Evolutionary conservation across 495 filamentous ascomycete species (phyloP), one percentile per base, ranked within the genome.

Genomic region (Rostrohypoxylon terebratum): DNA sequence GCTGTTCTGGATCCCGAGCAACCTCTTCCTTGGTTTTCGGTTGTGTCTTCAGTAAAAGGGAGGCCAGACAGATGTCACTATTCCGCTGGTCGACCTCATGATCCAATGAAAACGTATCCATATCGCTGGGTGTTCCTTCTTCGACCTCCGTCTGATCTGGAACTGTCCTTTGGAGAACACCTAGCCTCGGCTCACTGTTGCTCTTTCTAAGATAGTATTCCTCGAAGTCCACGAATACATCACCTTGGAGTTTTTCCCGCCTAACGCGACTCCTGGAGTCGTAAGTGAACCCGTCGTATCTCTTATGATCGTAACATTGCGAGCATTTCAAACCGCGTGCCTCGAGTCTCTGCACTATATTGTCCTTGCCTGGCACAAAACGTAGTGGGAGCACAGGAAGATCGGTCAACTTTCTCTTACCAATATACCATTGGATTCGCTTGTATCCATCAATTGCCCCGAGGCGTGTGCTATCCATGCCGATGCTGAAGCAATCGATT

Each of bases 381-480:
- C 71, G 59, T 4, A 82, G 42, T 0, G 82, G 82, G 66, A 73
- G 81, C 11, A 82, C 33, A 3, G 69, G 61, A 1, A 84, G 75
- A n/a, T 77, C 74, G 0, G 60, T 71, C 13, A 83, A 69, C 3
- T 65, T 62, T 42, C 72, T 78, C 51, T 81, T 69, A 1, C 80
- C 81, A 4, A 80, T 73, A 69, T 74, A 85, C 10, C 67, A 63
- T 8, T 67, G 34, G 44, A 85, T 71, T 8, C 47, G 50, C 25
- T 81, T 63, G 8, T 21, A 61, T 13, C 59, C 48, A 16, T 76
- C 60, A 18, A 79, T 66, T 9, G 83, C 77, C 0, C 81, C 83
- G 11, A 81, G 66, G n/a, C 69, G 54, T 8, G 63, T 77, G 2
- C 82, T 81, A 58, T 84, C 79, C 48, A 75, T 82, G 38, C 75